Conservation (phyloP, 768 basidiomycete species). For the Boletus sensibilis region DNA sequence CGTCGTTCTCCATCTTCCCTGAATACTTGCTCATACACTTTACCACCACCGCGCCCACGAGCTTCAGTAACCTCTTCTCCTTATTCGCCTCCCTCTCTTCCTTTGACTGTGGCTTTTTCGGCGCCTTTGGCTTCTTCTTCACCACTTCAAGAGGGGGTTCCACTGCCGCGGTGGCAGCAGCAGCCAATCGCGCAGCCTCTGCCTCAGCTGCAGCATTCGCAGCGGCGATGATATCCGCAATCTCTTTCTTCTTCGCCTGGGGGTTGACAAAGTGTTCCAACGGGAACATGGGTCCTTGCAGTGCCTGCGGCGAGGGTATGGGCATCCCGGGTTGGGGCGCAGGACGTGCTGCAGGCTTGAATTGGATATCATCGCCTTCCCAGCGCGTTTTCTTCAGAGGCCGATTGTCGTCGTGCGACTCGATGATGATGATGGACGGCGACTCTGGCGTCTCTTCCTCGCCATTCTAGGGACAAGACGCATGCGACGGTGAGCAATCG, state of each 20-base stretch:
- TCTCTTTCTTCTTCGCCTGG: conserved; percentile 26
- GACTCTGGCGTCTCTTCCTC: conserved; percentile 29
- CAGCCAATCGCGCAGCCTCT: conserved; percentile 32
- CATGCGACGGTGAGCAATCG: not conserved
- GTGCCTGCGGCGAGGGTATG: not conserved
- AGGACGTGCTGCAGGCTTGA: conserved; percentile 9
- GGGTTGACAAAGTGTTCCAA: not conserved
- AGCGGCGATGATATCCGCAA: conserved; percentile 43
- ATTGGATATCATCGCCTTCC: conserved; percentile 28
- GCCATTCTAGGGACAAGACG: conserved; percentile 25
- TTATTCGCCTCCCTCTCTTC: conserved; percentile 66
- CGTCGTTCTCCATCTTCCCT: conserved; percentile 68
- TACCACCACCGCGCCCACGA: conserved; percentile 89
- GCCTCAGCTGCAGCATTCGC: conserved; percentile 37
- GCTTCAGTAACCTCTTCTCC: conserved; percentile 80
- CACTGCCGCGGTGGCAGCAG: conserved; percentile 10
- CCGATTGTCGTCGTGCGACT: conserved; percentile 29
- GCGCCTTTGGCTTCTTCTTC: conserved; percentile 29
- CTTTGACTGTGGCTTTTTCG: conserved; percentile 43
- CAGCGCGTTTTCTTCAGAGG: conserved; percentile 34
- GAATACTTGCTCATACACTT: conserved; percentile 90
- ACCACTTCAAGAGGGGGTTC: conserved; percentile 15
- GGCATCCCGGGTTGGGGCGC: not conserved
- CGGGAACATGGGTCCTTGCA: not conserved
- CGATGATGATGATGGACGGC: conserved; percentile 16